These are phyloP conservation scores for Barnettozyma sucrosica DNA, from an alignment of 805 yeast species.

Conservation along the genomic window DNA sequence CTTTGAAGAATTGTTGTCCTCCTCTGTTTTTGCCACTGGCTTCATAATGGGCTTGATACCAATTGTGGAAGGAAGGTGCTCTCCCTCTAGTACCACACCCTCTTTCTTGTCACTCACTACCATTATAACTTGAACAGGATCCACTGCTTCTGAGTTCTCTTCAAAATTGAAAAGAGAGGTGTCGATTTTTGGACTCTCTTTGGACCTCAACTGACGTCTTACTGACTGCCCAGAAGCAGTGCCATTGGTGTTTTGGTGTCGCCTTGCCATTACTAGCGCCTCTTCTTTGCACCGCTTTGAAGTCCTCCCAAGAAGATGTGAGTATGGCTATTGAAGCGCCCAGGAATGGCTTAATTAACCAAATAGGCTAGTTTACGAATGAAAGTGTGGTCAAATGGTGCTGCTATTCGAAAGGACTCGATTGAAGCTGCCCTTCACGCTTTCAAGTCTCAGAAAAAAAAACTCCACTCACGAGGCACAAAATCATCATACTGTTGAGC, in stretches of 20 bases:
- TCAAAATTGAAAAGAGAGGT: constrained; percentile 24
- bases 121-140: constrained; percentile 11
- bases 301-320: no score
- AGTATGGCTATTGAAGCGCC: no score
- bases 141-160: constrained; percentile 16
- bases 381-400: no score
- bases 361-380: no score
- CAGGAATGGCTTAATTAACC: no score
- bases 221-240: background rate
- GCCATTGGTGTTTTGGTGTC: background rate
- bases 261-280: background rate
- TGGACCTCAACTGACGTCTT: constrained; percentile 16
- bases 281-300: no score
- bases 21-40: background rate
- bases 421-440: no score
- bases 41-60: constrained; percentile 6
- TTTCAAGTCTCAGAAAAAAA: background rate
- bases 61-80: background rate
- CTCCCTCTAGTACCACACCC: constrained; percentile 3
- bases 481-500: background rate
- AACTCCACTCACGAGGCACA: background rate
- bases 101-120: constrained; percentile 6
- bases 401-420: no score
- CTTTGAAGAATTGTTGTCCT: constrained; percentile 2
- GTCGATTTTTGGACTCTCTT: constrained; percentile 15